These are phyloP conservation scores for Mallotus repandus DNA, from an alignment of 441 rosid species.

Conservation along the genomic window DNA sequence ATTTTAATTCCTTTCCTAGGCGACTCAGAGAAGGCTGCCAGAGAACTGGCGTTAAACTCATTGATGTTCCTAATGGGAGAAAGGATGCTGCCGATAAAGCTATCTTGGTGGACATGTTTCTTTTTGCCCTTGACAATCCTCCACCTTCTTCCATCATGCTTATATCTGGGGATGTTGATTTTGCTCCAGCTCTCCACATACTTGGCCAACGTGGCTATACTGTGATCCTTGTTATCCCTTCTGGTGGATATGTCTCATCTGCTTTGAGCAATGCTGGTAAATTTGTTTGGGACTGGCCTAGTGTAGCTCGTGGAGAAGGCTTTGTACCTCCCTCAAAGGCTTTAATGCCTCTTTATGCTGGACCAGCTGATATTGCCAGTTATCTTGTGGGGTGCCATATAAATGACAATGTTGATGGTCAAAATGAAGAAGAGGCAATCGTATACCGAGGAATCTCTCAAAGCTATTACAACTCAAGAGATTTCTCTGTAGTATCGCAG, in stretches of 20 bases:
- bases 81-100: conserved; percentile 99
- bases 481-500: conserved; percentile 52
- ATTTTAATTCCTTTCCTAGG: conserved; percentile 90
- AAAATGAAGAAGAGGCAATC: conserved; percentile 76
- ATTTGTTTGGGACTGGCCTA: conserved; percentile 99
- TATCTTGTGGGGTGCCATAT: conserved; percentile 53
- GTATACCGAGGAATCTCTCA: conserved; percentile 62
- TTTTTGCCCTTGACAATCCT: conserved; percentile 85
- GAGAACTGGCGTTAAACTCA: conserved; percentile 89
- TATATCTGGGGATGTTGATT: conserved; percentile 96
- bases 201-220: conserved; percentile 92
- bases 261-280: conserved; percentile 88
- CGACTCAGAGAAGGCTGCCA: conserved; percentile 96
- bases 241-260: conserved; percentile 76
- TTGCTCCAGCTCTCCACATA: conserved; percentile 91
- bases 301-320: conserved; percentile 97
- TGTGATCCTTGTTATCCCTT: conserved; percentile 83
- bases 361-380: conserved; percentile 38
- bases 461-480: conserved; percentile 60
- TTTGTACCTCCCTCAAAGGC: conserved; percentile 56
- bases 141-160: conserved; percentile 87
- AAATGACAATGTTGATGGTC: conserved; percentile 42
- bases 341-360: conserved; percentile 42
- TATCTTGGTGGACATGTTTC: conserved; percentile 90
- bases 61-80: conserved; percentile 95